These are phyloP conservation scores for Tarenaya hassleriana DNA, from an alignment of 345 rosid genomes.

Conservation along the genomic window DNA sequence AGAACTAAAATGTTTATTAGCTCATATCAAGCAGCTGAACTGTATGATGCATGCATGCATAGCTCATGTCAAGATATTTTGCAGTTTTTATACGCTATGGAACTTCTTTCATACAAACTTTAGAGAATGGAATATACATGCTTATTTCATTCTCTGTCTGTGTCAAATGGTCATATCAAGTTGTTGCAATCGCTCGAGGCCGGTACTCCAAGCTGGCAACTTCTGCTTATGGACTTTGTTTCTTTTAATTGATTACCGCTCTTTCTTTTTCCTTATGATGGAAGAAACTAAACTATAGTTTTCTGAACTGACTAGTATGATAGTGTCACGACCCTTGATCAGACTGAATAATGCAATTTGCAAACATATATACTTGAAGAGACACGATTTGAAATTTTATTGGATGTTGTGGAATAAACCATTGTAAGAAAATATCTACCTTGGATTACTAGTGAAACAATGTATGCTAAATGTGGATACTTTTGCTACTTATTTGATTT, in stretches of 20 bases:
- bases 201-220: neutral
- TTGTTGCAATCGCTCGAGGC: neutral
- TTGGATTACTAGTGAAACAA: neutral
- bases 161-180: neutral
- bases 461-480: slow-evolving; percentile 10
- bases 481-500: slow-evolving; percentile 6
- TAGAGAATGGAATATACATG: neutral
- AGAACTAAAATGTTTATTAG: too few relatives aligned
- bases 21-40: too few relatives aligned
- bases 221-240: slow-evolving; percentile 1
- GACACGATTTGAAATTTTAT: neutral
- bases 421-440: neutral
- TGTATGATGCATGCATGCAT: too few relatives aligned
- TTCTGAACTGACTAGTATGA: neutral
- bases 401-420: neutral
- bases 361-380: slow-evolving; percentile 5
- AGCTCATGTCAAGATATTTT: too few relatives aligned
- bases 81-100: too few relatives aligned
- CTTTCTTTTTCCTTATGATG: neutral
- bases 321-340: slow-evolving; percentile 5
- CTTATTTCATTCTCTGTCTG: neutral
- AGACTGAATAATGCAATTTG: neutral
- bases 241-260: slow-evolving; percentile 8
- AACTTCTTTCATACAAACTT: too few relatives aligned
- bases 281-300: slow-evolving; percentile 2